These are phyloP conservation scores for Cucumis melo DNA, from an alignment of 306 rosid species.

Conservation along the genomic window DNA sequence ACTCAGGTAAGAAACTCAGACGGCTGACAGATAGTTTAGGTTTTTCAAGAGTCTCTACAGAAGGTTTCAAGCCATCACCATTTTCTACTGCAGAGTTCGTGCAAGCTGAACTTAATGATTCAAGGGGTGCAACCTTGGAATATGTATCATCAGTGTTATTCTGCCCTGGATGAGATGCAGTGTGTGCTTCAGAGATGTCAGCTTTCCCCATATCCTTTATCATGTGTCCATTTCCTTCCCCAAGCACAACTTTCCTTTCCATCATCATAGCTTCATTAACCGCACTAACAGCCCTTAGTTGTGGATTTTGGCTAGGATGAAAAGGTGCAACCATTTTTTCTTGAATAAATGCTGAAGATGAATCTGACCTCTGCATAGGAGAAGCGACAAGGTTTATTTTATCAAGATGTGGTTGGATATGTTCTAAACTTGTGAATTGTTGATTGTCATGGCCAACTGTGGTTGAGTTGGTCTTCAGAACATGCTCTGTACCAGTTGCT, in stretches of 20 bases:
- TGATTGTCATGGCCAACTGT: conserved; percentile 38
- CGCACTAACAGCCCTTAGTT: conserved; percentile 10
- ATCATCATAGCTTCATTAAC: conserved; percentile 21
- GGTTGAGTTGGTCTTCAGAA: conserved; percentile 29
- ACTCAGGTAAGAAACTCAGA: conserved; percentile 62
- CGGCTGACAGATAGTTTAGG: conserved; percentile 28
- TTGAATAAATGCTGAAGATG: conserved; percentile 23
- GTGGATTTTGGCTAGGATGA: conserved; percentile 6
- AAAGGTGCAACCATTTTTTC: conserved; percentile 17
- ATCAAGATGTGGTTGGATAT: conserved; percentile 22
- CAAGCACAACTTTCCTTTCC: conserved; percentile 20
- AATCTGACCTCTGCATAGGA: conserved; percentile 22
- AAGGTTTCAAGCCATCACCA: conserved; percentile 21
- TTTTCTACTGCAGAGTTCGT: conserved; percentile 22
- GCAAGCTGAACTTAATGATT: conserved; percentile 16
- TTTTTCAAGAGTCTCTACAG: conserved; percentile 29
- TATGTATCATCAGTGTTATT: conserved; percentile 19
- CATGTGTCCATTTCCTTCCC: conserved; percentile 18
- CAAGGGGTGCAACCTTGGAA: conserved; percentile 16
- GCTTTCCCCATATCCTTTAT: conserved; percentile 16
- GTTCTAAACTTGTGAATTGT: conserved; percentile 19
- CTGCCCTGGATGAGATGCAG: conserved; percentile 19
- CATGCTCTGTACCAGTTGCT: conserved; percentile 32
- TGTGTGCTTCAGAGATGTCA: conserved; percentile 21
- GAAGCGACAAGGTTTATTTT: conserved; percentile 13